Evolutionary conservation across 2,329 filamentous ascomycete genomes (phyloP).

Genomic region (Talaromyces sp.): DNA sequence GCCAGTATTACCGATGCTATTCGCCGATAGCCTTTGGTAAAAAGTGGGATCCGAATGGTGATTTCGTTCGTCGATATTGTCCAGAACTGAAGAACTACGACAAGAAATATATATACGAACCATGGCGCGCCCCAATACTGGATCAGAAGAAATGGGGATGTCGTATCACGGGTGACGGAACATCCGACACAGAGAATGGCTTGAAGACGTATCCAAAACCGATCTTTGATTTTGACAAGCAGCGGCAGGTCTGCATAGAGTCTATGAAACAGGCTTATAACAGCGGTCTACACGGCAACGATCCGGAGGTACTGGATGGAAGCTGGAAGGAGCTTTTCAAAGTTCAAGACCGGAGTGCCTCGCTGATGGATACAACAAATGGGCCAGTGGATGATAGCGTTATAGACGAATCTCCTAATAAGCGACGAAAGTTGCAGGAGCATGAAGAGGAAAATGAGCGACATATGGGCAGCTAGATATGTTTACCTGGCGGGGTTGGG

Average conservation of each 20-base stretch:
- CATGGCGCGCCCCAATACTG: conserved; percentile 59
- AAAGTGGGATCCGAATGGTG: conserved; percentile 66
- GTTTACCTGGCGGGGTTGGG: too few relatives aligned
- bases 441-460: conserved; percentile 16
- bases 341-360: neutral
- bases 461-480: conserved; percentile 11
- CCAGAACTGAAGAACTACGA: conserved; percentile 60
- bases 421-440: conserved; percentile 1
- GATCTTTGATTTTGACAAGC: conserved; percentile 68
- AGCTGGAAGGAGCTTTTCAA: conserved; percentile 5
- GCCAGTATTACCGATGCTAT: conserved; percentile 10
- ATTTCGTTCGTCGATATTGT: conserved; percentile 59
- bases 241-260: conserved; percentile 58
- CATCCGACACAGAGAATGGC: conserved; percentile 39
- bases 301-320: conserved; percentile 36
- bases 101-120: conserved; percentile 64
- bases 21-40: conserved; percentile 66
- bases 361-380: conserved; percentile 7
- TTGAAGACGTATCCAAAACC: conserved; percentile 61
- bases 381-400: neutral
- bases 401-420: neutral
- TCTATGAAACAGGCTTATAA: conserved; percentile 67
- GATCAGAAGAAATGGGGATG: conserved; percentile 67
- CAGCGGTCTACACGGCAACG: conserved; percentile 60
- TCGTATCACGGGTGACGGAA: conserved; percentile 52